These are phyloP conservation scores for Paramyrothecium sp. DNA, from an alignment of 2,329 filamentous ascomycete species.

Conservation along the genomic window DNA sequence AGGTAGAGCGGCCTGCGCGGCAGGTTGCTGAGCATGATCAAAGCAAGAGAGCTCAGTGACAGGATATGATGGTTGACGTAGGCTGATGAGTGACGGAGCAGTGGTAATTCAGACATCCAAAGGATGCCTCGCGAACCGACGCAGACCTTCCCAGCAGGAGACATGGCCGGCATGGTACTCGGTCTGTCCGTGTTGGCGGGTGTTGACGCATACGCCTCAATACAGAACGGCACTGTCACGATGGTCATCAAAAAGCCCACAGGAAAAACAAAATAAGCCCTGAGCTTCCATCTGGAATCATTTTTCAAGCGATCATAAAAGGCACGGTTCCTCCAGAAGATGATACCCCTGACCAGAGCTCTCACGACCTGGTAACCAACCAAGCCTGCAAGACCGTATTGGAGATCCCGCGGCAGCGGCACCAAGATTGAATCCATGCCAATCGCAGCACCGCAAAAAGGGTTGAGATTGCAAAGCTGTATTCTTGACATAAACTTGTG, in stretches of 20 bases:
- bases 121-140: constrained; percentile 7
- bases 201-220: constrained; percentile 4
- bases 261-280: constrained; percentile 10
- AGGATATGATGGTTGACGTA: constrained; percentile 11
- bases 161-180: neutral
- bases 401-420: too few relatives aligned
- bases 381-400: neutral
- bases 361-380: neutral
- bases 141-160: constrained; percentile 7
- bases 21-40: neutral
- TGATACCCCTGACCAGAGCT: neutral
- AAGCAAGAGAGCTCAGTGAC: constrained; percentile 4
- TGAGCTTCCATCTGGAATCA: neutral
- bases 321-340: neutral
- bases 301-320: neutral
- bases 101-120: constrained; percentile 12
- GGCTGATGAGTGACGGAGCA: constrained; percentile 8
- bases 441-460: neutral
- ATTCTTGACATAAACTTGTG: neutral
- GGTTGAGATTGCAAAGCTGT: neutral
- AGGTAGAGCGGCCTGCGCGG: constrained; percentile 5
- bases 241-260: constrained; percentile 8
- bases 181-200: neutral
- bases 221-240: constrained; percentile 4
- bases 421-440: too few relatives aligned